Conservation (phyloP, 768 basidiomycete species). For the Phanerochaete carnosa region DNA sequence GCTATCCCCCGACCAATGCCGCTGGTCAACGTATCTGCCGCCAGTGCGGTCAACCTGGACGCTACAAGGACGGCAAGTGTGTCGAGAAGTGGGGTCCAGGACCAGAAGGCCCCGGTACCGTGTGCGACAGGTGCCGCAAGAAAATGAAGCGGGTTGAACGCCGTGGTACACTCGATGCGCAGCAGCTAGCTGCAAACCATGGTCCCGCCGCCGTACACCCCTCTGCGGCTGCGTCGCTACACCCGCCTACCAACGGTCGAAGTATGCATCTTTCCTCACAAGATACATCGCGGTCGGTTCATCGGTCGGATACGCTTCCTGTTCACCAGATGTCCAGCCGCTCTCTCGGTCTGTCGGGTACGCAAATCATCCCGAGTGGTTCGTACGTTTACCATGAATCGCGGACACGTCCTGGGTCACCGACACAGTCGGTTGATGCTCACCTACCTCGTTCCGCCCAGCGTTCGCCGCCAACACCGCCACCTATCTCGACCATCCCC, state of each 20-base stretch:
- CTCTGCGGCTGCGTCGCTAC: conserved; percentile 17
- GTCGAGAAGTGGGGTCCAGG: conserved; percentile 89
- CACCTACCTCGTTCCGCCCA: neutral
- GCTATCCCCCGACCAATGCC: conserved; percentile 32
- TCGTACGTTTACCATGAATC: conserved; percentile 15
- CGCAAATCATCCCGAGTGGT: conserved; percentile 15
- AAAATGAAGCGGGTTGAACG: conserved; percentile 85
- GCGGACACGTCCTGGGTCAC: conserved; percentile 12
- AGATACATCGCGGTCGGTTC: conserved; percentile 12
- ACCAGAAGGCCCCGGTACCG: conserved; percentile 79
- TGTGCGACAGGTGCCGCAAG: conserved; percentile 83
- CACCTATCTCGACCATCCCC: conserved; percentile 23
- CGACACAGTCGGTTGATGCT: neutral
- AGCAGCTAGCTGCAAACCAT: conserved; percentile 20
- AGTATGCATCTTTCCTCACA: neutral
- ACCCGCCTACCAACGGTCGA: conserved; percentile 17
- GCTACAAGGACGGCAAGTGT: conserved; percentile 83
- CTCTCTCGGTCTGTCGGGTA: conserved; percentile 20
- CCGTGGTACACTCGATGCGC: conserved; percentile 56
- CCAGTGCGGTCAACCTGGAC: conserved; percentile 68
- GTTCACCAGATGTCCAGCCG: conserved; percentile 21
- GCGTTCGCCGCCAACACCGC: conserved; percentile 21
- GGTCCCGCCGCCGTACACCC: conserved; percentile 23
- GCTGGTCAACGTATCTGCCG: conserved; percentile 74
- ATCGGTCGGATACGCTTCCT: conserved; percentile 24